Conservation (phyloP, 371 early-diverging fungal species). For the Lichtheimia ramosa region DNA sequence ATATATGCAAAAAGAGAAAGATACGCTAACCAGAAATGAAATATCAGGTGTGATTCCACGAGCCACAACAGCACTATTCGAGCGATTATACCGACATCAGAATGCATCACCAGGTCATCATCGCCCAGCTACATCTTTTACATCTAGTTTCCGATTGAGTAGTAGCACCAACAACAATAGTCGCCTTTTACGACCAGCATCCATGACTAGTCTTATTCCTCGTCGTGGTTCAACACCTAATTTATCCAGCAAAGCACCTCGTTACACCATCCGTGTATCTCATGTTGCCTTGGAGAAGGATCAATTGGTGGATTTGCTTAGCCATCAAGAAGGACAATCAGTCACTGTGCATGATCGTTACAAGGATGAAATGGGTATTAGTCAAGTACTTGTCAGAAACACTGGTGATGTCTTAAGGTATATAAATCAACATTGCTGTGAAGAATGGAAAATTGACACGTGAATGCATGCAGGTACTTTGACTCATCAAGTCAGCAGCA, state of each 20-base stretch:
- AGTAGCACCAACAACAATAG: neutral
- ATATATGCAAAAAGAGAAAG: neutral
- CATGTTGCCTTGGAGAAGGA: constrained; percentile 94
- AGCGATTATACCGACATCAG: constrained; percentile 13
- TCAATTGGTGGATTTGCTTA: constrained; percentile 75
- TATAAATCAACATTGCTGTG: no score
- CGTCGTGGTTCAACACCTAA: constrained; percentile 16
- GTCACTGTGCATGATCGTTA: no score
- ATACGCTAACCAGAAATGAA: neutral
- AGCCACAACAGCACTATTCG: constrained; percentile 79
- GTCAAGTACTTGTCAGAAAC: constrained; percentile 5
- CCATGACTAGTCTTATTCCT: constrained; percentile 11
- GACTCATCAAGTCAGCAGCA: no score
- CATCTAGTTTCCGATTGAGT: neutral
- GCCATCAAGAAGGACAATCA: constrained; percentile 61
- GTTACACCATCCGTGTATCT: constrained; percentile 44
- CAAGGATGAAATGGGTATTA: neutral
- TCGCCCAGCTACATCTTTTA: constrained; percentile 2
- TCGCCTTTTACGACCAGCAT: constrained; percentile 31
- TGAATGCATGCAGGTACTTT: no score
- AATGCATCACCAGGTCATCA: constrained; percentile 12
- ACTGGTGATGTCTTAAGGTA: constrained; percentile 8
- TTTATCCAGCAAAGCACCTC: constrained; percentile 5
- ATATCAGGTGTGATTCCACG: constrained; percentile 86
- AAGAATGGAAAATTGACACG: no score